A percentile compares a stretch with the other conserved stretches of the same genome.
phyloP scores from a whole-genome alignment of 2,329 filamentous ascomycete species.

The Pseudogymnoascus sp. region DNA sequence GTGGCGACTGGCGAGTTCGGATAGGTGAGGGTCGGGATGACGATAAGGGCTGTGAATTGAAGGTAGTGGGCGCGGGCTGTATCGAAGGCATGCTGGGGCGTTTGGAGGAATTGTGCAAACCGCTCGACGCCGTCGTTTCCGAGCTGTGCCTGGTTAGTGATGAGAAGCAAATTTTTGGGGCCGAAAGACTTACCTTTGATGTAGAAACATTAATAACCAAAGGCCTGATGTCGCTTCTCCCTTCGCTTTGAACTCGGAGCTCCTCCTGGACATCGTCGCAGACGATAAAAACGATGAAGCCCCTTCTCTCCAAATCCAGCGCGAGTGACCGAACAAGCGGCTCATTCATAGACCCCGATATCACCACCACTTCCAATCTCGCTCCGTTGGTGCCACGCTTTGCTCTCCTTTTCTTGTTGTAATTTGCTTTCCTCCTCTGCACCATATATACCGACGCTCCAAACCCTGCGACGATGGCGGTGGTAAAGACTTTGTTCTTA shows the following conservation, averaged over 20 bases:
- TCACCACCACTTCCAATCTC: slow-evolving; percentile 75
- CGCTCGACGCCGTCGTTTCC: slow-evolving; percentile 62
- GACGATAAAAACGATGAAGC: slow-evolving; percentile 89
- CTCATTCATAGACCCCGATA: slow-evolving; percentile 80
- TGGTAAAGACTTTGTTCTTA: slow-evolving; percentile 64
- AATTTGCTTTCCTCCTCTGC: slow-evolving; percentile 47
- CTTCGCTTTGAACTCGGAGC: slow-evolving; percentile 63
- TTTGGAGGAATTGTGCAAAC: slow-evolving; percentile 63
- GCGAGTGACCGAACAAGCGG: slow-evolving; percentile 77
- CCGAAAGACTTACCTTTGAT: slow-evolving; percentile 34
- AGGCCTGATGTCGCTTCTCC: slow-evolving; percentile 73
- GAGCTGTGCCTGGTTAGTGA: slow-evolving; percentile 48
- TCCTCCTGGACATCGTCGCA: slow-evolving; percentile 83
- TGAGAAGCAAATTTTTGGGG: slow-evolving; percentile 12
- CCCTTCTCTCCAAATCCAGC: slow-evolving; percentile 78
- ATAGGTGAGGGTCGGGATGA: slow-evolving; percentile 76
- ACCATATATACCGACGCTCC: slow-evolving; percentile 51
- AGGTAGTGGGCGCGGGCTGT: slow-evolving; percentile 69
- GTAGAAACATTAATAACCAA: slow-evolving; percentile 77
- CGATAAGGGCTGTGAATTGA: slow-evolving; percentile 67
- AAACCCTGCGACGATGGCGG: slow-evolving; percentile 61
- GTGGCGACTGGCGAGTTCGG: slow-evolving; percentile 78
- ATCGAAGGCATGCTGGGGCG: slow-evolving; percentile 67
- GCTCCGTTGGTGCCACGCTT: slow-evolving; percentile 74
- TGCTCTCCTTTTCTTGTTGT: slow-evolving; percentile 61